These are phyloP conservation scores for Lactifluus subvellereus DNA, from an alignment of 768 basidiomycete genomes.

Conservation along the genomic window DNA sequence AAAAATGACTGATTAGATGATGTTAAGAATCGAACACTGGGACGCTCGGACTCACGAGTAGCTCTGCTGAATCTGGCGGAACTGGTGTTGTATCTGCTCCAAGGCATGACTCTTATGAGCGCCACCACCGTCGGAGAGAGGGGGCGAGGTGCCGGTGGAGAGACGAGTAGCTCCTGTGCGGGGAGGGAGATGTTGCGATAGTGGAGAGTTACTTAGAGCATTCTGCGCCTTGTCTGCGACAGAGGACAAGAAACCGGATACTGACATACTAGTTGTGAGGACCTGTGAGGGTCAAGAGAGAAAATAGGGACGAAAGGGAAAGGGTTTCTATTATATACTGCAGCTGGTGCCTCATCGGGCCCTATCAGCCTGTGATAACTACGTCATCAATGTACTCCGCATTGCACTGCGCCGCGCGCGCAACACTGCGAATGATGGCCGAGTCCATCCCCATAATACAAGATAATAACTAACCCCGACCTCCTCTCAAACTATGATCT, in stretches of 20 bases:
- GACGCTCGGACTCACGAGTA: slow-evolving; percentile 46
- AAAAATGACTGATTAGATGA: slow-evolving; percentile 8
- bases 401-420: neutral
- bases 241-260: slow-evolving; percentile 56
- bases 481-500: slow-evolving; percentile 60
- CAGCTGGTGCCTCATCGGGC: neutral
- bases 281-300: slow-evolving; percentile 17
- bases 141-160: slow-evolving; percentile 14
- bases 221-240: slow-evolving; percentile 74
- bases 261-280: slow-evolving; percentile 41
- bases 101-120: slow-evolving; percentile 48
- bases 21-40: neutral
- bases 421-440: neutral
- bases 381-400: slow-evolving; percentile 25
- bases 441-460: slow-evolving; percentile 21
- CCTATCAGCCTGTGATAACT: slow-evolving; percentile 9
- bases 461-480: slow-evolving; percentile 20
- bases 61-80: slow-evolving; percentile 68
- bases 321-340: slow-evolving; percentile 20
- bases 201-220: slow-evolving; percentile 56
- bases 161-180: slow-evolving; percentile 36
- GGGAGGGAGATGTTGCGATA: slow-evolving; percentile 48
- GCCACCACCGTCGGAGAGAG: slow-evolving; percentile 21
- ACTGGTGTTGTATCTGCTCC: slow-evolving; percentile 62
- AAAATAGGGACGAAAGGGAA: slow-evolving; percentile 18